Conservation (phyloP, 441 rosid species). For the Pelargonium citronellum region DNA sequence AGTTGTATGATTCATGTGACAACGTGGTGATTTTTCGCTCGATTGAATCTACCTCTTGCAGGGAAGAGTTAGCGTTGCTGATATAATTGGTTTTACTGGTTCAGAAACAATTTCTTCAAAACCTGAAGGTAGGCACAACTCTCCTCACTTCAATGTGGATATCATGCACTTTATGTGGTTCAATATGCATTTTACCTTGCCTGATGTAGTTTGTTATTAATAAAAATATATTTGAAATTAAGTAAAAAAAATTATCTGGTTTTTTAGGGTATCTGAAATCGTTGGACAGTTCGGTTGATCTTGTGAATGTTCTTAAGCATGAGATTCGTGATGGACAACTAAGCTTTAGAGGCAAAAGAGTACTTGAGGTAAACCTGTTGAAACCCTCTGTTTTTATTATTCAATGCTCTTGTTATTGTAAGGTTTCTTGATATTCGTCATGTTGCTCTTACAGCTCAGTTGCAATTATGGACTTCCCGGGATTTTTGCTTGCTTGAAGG, state of each 20-base stretch:
- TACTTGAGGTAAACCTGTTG: conserved; percentile 70
- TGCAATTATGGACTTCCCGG: conserved; percentile 85
- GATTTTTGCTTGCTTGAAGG: conserved; percentile 88
- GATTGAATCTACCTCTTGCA: conserved; percentile 30
- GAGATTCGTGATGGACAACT: conserved; percentile 95
- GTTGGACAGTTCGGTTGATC: conserved; percentile 79
- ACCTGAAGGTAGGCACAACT: conserved; percentile 51
- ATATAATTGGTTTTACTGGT: conserved; percentile 68
- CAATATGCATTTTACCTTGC: neutral
- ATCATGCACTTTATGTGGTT: conserved; percentile 4
- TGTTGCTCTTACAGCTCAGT: conserved; percentile 56
- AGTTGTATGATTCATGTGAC: neutral
- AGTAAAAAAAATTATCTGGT: conserved; percentile 8
- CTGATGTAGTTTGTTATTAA: neutral
- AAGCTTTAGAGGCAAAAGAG: conserved; percentile 93
- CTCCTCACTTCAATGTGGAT: too few relatives aligned
- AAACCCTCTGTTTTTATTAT: neutral
- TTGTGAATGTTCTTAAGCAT: conserved; percentile 76
- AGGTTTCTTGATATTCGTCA: neutral
- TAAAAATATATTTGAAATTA: conserved; percentile 8
- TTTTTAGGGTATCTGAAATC: conserved; percentile 67
- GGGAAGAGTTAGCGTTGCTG: conserved; percentile 81
- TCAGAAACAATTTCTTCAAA: conserved; percentile 62
- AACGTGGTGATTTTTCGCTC: neutral
- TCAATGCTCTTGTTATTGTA: neutral